Conservation (phyloP, 768 basidiomycete genomes). For the Suillus cothurnatus region DNA sequence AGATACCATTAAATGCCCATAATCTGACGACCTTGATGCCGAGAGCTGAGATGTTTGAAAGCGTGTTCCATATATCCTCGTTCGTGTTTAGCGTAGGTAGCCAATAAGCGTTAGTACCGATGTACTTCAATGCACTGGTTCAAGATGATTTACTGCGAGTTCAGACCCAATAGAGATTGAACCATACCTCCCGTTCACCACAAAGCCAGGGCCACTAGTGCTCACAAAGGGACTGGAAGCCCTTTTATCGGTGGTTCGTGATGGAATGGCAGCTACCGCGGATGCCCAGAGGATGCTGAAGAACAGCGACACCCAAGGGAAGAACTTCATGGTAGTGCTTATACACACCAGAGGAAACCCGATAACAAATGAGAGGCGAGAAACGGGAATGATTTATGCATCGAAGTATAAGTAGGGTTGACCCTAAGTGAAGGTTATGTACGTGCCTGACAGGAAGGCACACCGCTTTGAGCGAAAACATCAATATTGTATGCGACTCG, state of each 20-base stretch:
- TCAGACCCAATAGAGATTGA: neutral
- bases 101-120: constrained; percentile 73
- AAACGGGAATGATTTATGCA: neutral
- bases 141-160: constrained; percentile 31
- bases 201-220: constrained; percentile 46
- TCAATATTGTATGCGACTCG: constrained; percentile 7
- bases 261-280: constrained; percentile 32
- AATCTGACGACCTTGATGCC: constrained; percentile 63
- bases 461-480: constrained; percentile 9
- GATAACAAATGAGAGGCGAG: constrained; percentile 4
- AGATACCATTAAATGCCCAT: constrained; percentile 72
- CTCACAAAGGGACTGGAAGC: constrained; percentile 45
- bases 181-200: constrained; percentile 54
- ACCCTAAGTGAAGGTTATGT: constrained; percentile 3
- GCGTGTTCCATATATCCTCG: constrained; percentile 57
- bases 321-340: constrained; percentile 37
- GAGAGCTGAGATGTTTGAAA: constrained; percentile 56
- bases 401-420: constrained; percentile 21
- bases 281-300: constrained; percentile 34
- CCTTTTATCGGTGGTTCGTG: constrained; percentile 35
- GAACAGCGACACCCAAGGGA: constrained; percentile 31
- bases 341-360: constrained; percentile 7
- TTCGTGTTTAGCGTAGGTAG: constrained; percentile 53
- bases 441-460: constrained; percentile 18
- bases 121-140: constrained; percentile 41